phyloP scores from a whole-genome alignment of 768 basidiomycete species.

The Clitopilus passeckerianus region DNA sequence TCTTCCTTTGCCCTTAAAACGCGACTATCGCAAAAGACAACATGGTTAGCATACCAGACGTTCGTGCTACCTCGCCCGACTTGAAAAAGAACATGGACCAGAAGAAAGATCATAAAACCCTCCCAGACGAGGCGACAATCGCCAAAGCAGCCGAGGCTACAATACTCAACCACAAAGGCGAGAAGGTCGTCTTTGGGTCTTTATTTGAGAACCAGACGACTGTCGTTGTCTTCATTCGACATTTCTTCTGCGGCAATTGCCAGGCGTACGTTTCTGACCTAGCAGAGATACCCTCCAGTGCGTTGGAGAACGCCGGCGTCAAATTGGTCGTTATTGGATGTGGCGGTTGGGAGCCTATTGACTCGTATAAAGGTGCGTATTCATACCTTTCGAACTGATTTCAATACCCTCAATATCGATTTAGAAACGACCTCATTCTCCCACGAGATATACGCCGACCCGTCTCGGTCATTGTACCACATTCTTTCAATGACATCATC shows the following conservation, averaged over 20 bases:
- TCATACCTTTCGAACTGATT: too few relatives aligned
- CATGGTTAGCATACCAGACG: not conserved
- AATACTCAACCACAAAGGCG: not conserved
- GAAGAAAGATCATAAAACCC: not conserved
- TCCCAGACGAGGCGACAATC: not conserved
- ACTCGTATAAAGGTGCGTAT: not conserved
- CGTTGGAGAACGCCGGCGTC: not conserved
- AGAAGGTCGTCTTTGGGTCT: not conserved
- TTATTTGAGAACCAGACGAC: not conserved
- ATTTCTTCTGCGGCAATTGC: not conserved
- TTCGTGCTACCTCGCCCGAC: not conserved
- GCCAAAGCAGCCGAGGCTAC: not conserved
- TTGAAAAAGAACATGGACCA: not conserved
- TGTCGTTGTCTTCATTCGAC: not conserved
- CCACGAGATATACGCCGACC: not conserved
- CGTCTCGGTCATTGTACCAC: not conserved
- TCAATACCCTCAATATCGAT: too few relatives aligned
- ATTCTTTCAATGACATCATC: slow-evolving; percentile 9
- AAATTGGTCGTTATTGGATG: not conserved
- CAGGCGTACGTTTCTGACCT: not conserved
- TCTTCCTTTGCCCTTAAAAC: too few relatives aligned
- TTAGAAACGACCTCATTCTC: not conserved
- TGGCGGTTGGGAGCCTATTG: not conserved
- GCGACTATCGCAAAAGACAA: not conserved
- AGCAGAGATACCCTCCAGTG: not conserved